Conservation (phyloP, 805 yeast species). For the Lachancea waltii region DNA sequence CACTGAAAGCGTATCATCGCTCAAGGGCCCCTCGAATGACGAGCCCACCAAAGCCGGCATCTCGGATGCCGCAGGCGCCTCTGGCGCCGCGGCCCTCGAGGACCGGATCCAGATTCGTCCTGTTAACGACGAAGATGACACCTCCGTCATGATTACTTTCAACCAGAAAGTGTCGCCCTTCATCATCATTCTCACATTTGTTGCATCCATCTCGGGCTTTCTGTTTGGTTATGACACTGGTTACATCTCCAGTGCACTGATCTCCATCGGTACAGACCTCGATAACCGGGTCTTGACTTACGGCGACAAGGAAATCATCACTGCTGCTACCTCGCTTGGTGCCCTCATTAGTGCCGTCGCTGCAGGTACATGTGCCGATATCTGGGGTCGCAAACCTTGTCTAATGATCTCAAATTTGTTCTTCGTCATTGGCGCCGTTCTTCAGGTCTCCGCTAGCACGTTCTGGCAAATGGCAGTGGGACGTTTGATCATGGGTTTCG, state of each 20-base stretch:
- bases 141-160: slow-evolving; percentile 42
- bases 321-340: slow-evolving; percentile 92
- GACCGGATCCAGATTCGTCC: slow-evolving; percentile 32
- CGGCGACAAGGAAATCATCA: slow-evolving; percentile 83
- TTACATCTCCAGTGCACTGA: slow-evolving; percentile 89
- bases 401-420: slow-evolving; percentile 75
- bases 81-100: slow-evolving; percentile 7
- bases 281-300: slow-evolving; percentile 50
- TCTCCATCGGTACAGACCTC: slow-evolving; percentile 74
- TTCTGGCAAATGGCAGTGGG: slow-evolving; percentile 93
- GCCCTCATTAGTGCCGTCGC: slow-evolving; percentile 73
- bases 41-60: background rate
- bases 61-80: background rate
- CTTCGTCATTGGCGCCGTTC: slow-evolving; percentile 75
- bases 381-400: slow-evolving; percentile 78
- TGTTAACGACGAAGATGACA: slow-evolving; percentile 43
- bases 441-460: slow-evolving; percentile 74
- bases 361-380: slow-evolving; percentile 80
- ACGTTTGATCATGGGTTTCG: slow-evolving; percentile 89
- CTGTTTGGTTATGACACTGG: slow-evolving; percentile 98
- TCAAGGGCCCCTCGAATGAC: too few species aligned
- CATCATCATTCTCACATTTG: slow-evolving; percentile 62
- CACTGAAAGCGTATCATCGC: too few species aligned
- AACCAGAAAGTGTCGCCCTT: slow-evolving; percentile 52
- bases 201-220: slow-evolving; percentile 88